Evolutionary conservation across 2,329 filamentous ascomycete genomes (phyloP).

Genomic region (Fusarium coicis): DNA sequence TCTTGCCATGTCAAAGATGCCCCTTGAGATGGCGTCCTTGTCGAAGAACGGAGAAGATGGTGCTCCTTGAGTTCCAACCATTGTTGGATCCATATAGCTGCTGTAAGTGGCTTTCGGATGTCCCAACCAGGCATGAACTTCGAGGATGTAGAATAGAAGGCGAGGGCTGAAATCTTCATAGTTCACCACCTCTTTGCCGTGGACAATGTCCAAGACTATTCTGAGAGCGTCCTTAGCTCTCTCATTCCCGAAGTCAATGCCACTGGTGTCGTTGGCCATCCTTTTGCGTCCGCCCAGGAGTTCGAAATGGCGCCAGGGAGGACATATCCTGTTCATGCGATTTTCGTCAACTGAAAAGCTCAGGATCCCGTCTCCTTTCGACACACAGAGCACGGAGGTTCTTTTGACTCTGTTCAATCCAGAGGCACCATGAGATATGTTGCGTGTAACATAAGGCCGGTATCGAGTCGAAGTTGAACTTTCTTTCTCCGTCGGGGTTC

Average conservation of each 20-base stretch:
- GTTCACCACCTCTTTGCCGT: neutral
- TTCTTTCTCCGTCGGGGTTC: neutral
- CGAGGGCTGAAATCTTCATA: neutral
- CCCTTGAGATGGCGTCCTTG: neutral
- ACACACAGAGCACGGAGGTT: neutral
- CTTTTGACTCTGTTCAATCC: neutral
- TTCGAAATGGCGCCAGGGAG: neutral
- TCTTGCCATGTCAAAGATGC: neutral
- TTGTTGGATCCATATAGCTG: neutral
- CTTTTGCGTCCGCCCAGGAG: neutral
- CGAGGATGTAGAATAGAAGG: constrained; percentile 25
- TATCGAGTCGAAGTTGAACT: neutral
- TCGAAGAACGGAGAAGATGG: constrained; percentile 2
- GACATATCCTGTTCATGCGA: constrained; percentile 9
- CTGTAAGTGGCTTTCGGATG: neutral
- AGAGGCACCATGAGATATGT: neutral
- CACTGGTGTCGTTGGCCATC: neutral
- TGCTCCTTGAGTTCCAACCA: neutral
- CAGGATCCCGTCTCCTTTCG: neutral
- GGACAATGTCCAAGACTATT: constrained; percentile 7
- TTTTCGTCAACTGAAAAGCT: neutral
- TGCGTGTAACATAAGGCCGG: neutral
- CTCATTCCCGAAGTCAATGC: neutral
- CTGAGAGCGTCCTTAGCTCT: constrained; percentile 3
- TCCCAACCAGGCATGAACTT: constrained; percentile 19